Percentiles rank a stretch among this genome's conserved stretches.
Evolutionary conservation across 2,329 filamentous ascomycete genomes (phyloP).

Genomic region (Calonectria ilicicola): DNA sequence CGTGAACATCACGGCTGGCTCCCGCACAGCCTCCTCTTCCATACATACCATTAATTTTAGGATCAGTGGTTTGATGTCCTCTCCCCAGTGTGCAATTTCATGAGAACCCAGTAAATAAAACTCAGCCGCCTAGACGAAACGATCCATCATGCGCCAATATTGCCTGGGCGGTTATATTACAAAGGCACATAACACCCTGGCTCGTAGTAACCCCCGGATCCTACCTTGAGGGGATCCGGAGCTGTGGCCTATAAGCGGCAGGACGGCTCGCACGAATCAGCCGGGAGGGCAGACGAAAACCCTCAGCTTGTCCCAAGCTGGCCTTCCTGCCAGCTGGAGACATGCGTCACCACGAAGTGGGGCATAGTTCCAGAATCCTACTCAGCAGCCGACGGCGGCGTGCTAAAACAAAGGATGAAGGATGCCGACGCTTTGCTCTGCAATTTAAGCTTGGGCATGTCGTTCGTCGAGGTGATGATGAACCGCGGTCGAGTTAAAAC

Average conservation of each 20-base stretch:
- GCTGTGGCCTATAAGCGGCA: conserved; percentile 7
- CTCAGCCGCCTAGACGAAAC: conserved; percentile 26
- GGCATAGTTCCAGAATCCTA: conserved; percentile 14
- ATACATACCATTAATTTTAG: neutral
- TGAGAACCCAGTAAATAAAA: neutral
- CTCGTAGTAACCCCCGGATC: conserved; percentile 12
- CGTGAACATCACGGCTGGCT: neutral
- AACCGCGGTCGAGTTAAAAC: neutral
- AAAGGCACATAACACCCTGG: conserved; percentile 31
- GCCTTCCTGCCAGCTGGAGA: conserved; percentile 24
- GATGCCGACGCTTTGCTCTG: neutral
- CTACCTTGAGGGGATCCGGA: neutral
- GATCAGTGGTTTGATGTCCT: neutral
- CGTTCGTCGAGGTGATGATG: neutral
- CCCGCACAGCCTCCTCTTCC: neutral
- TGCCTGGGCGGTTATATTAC: conserved; percentile 32
- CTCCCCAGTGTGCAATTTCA: neutral
- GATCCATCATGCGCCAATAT: conserved; percentile 32
- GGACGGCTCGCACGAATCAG: neutral
- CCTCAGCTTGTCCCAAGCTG: neutral
- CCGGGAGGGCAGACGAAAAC: conserved; percentile 11
- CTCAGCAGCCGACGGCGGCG: neutral
- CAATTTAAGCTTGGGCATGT: neutral
- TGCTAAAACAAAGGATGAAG: neutral
- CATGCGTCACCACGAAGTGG: conserved; percentile 20